phyloP scores from a whole-genome alignment of 2,329 filamentous ascomycete genomes.

The Helotiales sp. region DNA sequence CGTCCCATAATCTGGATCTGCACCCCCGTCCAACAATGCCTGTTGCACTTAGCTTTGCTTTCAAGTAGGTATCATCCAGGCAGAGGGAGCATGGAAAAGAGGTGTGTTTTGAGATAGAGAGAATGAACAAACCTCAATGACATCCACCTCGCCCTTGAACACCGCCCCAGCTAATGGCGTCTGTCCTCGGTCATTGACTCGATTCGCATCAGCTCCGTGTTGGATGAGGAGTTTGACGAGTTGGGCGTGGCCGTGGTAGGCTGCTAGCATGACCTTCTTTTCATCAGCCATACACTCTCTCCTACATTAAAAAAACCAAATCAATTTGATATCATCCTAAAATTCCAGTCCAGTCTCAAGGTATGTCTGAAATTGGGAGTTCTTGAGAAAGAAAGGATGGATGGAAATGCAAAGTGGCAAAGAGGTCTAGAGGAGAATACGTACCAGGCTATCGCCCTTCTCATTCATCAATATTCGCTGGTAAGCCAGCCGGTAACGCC shows the following conservation, averaged over 20 bases:
- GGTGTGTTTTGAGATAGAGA: not conserved
- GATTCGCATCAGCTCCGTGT: slow-evolving; percentile 69
- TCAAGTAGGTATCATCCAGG: too few relatives aligned
- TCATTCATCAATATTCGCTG: slow-evolving; percentile 74
- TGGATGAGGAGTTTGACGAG: slow-evolving; percentile 65
- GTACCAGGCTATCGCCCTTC: slow-evolving; percentile 72
- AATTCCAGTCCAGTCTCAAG: not conserved
- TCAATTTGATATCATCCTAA: too few relatives aligned
- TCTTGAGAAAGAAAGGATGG: not conserved
- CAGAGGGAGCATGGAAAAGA: too few relatives aligned
- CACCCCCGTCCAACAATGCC: slow-evolving; percentile 55
- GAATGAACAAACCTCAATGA: slow-evolving; percentile 57
- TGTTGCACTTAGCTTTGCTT: slow-evolving; percentile 8
- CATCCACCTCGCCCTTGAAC: slow-evolving; percentile 71
- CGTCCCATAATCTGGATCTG: slow-evolving; percentile 57
- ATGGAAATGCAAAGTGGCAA: not conserved
- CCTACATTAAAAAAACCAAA: too few relatives aligned
- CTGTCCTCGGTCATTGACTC: slow-evolving; percentile 70
- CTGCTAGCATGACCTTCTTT: slow-evolving; percentile 69
- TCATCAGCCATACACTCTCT: slow-evolving; percentile 3
- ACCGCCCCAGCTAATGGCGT: slow-evolving; percentile 73
- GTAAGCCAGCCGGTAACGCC: slow-evolving; percentile 68
- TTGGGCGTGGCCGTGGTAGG: slow-evolving; percentile 69
- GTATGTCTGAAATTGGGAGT: not conserved
- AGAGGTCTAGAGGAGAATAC: slow-evolving; percentile 28